Evolutionary conservation across 2,329 filamentous ascomycete species (phyloP), one percentile per base, ranked within the genome.

Genomic region (Penicillium sp.): DNA sequence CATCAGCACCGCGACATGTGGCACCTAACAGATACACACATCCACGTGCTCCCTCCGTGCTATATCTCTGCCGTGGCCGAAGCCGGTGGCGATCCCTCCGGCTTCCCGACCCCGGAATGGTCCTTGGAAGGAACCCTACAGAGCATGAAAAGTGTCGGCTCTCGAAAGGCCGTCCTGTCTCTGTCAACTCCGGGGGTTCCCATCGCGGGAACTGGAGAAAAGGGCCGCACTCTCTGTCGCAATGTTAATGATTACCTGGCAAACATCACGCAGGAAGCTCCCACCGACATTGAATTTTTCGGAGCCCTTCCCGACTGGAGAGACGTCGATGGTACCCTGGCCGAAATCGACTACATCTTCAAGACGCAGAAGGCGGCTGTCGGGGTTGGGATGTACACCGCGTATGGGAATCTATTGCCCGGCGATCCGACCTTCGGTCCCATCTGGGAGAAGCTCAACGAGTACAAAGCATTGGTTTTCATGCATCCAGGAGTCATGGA

Each of bases 251-350:
- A 47, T 23, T 47, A 11, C 19, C n/a, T 47, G 45, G 45, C 15
- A 8, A 47, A 21, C n/a, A 23, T 47, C 19, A 47, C 45, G 19
- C 45, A 47, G 45, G 19, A 47, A 47, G 45, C 45, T 47, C 7
- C 7, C 7, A 21, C 1, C 19, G 8, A 47, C 11, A 26, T 47
- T 21, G 45, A 47, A 26, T 53, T 53, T 17, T 53, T 53, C 30
- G 50, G 50, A 21, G 50, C 50, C 29, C 29, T 53, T 23, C 50
- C 50, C 6, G 50, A 53, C 50, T 53, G 50, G 50, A 26, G 50
- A 35, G 50, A 53, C 31, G 50, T 53, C 6, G 17, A 53, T 17
- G 30, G 50, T 3, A 44, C 29, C 7, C 19, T 53, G 8, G 50
- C 29, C 29, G 50, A 53, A 38, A 35, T 38, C 15, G 50, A 53